Evolutionary conservation across 2,329 filamentous ascomycete genomes (phyloP).

Genomic region (Byssothecium circinans): DNA sequence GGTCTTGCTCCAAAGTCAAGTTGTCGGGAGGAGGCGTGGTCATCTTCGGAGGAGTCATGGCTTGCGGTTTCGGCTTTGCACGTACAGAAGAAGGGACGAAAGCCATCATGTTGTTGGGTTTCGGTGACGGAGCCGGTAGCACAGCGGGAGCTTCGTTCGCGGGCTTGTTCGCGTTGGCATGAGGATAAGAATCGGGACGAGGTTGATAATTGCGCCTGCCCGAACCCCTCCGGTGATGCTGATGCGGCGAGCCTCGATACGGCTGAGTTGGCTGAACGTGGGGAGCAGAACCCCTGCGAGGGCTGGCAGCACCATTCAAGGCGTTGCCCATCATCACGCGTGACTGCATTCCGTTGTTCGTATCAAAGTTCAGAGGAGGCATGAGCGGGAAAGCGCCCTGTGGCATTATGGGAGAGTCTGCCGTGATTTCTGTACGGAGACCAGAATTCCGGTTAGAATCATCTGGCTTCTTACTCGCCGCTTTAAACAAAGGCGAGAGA

Average conservation of each 20-base stretch:
- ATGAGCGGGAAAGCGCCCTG: constrained; percentile 29
- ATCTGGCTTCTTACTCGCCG: constrained; percentile 43
- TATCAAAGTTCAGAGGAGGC: constrained; percentile 19
- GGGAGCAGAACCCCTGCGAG: constrained; percentile 30
- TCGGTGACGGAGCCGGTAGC: constrained; percentile 19
- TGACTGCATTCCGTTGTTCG: constrained; percentile 20
- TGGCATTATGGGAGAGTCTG: constrained; percentile 31
- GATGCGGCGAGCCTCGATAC: constrained; percentile 27
- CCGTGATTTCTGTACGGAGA: constrained; percentile 48
- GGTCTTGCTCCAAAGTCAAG: constrained; percentile 37
- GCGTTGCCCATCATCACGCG: constrained; percentile 19
- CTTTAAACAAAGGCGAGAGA: constrained; percentile 53
- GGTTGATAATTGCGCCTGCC: constrained; percentile 25
- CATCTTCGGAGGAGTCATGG: constrained; percentile 17
- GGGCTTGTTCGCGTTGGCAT: constrained; percentile 14
- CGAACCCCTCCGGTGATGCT: constrained; percentile 25
- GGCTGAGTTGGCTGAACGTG: constrained; percentile 25
- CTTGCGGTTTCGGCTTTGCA: constrained; percentile 31
- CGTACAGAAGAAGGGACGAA: constrained; percentile 42
- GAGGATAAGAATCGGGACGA: constrained; percentile 27
- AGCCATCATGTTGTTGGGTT: constrained; percentile 32
- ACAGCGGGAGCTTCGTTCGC: constrained; percentile 12
- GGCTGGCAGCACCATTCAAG: constrained; percentile 14
- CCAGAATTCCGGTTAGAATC: constrained; percentile 46
- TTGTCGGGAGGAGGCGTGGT: constrained; percentile 19